Base-by-base conservation (phyloP, 2,329 filamentous ascomycete species). In the Phoma sp. region DNA sequence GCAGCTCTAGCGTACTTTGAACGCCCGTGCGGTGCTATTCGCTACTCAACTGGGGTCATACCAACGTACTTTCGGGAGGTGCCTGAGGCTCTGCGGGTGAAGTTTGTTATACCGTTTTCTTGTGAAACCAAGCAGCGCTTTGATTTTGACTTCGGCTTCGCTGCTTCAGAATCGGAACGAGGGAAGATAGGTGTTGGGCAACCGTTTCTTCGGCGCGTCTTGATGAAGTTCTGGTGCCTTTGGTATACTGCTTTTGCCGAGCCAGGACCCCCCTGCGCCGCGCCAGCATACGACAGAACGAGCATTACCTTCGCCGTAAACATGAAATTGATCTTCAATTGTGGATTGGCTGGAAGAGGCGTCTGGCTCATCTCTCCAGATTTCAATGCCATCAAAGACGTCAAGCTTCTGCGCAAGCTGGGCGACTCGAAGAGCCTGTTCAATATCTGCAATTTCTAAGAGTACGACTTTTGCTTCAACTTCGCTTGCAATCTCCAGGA, bases 381-480 rank as follows among this genome's bases (percentile, higher is more conserved):
- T 80, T 72, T 92, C 87, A 2, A 87, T 72, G 2, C 70, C 67
- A 2, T 76, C 71, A 67, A 70, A 79, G 0, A 61, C 38, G 20
- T 50, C 10, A 18, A 56, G 38, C 0, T 62, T 59, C 11, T 47
- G 54, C 10, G 53, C 83, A 67, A 85, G 75, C 7, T 70, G 64
- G 1, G 83, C 81, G 2, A 95, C 88, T 11, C 90, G 79, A 5
- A 73, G 48, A 0, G 89, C 91, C 74, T 96, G 91, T 5, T 74
- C 77, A 55, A 85, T 72, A 64, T 90, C 89, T 0, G 87, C 89
- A 21, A 93, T 83, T 73, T 96, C 91, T 58, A 93, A 80, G 0
- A 91, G 71, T 9, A 90, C 69, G 7, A 88, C 65, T 38, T 80
- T 82, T 0, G 87, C 82, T 17, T 76, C 64, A 4, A 86, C 66